Evolutionary conservation across 2,329 filamentous ascomycete genomes (phyloP).

Genomic region (Orbilia brochopaga): DNA sequence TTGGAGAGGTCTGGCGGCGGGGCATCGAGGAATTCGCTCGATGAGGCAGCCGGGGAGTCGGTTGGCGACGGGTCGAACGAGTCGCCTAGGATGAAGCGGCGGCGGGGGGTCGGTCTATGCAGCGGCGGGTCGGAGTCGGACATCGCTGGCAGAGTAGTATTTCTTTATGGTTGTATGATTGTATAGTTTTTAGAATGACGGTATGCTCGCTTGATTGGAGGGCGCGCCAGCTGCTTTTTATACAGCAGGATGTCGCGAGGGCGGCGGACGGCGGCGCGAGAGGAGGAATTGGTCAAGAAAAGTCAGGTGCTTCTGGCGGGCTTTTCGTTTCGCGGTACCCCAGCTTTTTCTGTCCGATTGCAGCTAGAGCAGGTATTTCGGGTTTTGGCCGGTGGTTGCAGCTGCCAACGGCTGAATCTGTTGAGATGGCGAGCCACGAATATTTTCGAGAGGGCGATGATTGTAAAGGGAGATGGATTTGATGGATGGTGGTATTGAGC

Average conservation of each 20-base stretch:
- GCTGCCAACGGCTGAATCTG: neutral
- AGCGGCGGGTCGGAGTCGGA: conserved; percentile 34
- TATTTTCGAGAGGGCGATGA: too few species aligned
- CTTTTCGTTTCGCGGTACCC: conserved; percentile 13
- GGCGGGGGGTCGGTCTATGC: conserved; percentile 41
- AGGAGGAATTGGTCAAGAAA: neutral
- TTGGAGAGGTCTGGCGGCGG: conserved; percentile 62
- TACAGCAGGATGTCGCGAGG: too few species aligned
- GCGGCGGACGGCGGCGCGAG: too few species aligned
- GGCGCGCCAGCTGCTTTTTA: neutral
- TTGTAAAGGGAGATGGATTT: too few species aligned
- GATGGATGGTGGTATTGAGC: too few species aligned
- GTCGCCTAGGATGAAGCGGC: conserved; percentile 46
- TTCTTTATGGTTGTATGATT: neutral
- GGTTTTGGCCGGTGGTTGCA: neutral
- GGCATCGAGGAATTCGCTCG: conserved; percentile 56
- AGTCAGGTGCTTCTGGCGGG: conserved; percentile 33
- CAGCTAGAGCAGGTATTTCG: neutral
- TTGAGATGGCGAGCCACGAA: neutral
- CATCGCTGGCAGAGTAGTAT: conserved; percentile 13
- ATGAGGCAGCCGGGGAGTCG: conserved; percentile 57
- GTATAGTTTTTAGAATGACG: too few species aligned
- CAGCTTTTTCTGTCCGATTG: conserved; percentile 19
- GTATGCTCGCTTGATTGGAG: too few species aligned
- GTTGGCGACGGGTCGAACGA: conserved; percentile 44